Percentiles rank a stretch among this genome's conserved stretches.
Evolutionary conservation across 164 flowering plant genomes (phyloP).

Genomic region (Umbellularia californica): DNA sequence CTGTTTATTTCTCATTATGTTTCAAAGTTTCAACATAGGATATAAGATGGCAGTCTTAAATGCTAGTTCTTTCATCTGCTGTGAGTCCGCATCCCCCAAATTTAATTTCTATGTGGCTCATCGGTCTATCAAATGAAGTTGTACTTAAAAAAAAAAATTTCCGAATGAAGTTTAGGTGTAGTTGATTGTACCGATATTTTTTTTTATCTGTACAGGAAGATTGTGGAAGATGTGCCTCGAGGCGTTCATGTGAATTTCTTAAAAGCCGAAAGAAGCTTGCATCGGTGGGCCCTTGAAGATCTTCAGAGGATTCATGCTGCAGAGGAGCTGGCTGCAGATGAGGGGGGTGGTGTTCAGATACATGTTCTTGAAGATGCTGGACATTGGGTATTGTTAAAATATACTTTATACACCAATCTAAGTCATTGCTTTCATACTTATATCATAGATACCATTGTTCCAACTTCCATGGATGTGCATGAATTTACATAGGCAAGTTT

Average conservation of each 20-base stretch:
- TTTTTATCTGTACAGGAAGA: conserved; percentile 41
- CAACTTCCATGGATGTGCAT: not conserved
- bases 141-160: too few relatives aligned
- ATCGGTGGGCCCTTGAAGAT: conserved; percentile 96
- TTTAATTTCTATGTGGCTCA: not conserved
- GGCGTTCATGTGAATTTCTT: conserved; percentile 89
- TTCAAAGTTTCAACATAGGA: not conserved
- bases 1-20: not conserved
- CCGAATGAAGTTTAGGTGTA: not conserved
- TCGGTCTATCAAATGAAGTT: not conserved
- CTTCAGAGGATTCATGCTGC: conserved; percentile 87
- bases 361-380: conserved; percentile 99
- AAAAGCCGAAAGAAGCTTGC: conserved; percentile 95
- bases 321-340: conserved; percentile 76
- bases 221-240: conserved; percentile 83
- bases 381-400: conserved; percentile 69
- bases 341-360: conserved; percentile 92
- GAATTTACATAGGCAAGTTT: not conserved
- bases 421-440: not conserved
- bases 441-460: not conserved
- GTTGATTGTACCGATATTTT: not conserved
- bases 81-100: not conserved
- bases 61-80: not conserved
- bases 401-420: not conserved
- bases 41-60: not conserved